Percentiles rank a stretch among this genome's conserved stretches.
These are phyloP conservation scores for Yamagishiella unicocca DNA, from an alignment of 139 green algal genomes.

Conservation along the genomic window DNA sequence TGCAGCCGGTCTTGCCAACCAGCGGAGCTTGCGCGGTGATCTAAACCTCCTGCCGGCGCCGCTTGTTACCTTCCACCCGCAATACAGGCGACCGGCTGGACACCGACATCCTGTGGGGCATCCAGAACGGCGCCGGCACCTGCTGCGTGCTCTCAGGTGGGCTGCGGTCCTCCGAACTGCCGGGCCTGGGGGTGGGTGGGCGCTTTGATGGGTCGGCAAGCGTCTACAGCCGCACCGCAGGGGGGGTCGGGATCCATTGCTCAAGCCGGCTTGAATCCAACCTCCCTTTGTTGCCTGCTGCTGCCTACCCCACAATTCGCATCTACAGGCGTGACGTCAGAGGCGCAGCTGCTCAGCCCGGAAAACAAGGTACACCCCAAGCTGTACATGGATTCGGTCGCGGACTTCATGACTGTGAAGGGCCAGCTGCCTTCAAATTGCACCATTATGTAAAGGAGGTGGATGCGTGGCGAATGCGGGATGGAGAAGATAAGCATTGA, in stretches of 20 bases:
- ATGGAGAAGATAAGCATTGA: too few relatives aligned
- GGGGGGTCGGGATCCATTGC: too few relatives aligned
- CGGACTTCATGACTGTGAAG: constrained; percentile 48
- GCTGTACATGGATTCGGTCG: constrained; percentile 38
- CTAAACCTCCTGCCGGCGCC: too few relatives aligned
- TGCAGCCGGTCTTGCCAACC: too few relatives aligned
- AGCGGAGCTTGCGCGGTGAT: too few relatives aligned
- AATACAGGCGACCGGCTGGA: constrained; percentile 84
- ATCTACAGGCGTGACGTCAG: constrained; percentile 41
- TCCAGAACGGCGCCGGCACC: constrained; percentile 88
- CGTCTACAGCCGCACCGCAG: too few relatives aligned
- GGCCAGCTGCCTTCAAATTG: constrained; percentile 38
- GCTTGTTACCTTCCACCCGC: background rate
- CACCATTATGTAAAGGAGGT: constrained; percentile 9
- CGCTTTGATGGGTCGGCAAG: too few relatives aligned
- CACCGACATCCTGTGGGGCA: constrained; percentile 95
- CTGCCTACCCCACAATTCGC: background rate
- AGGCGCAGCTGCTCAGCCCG: constrained; percentile 41
- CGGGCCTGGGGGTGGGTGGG: too few relatives aligned
- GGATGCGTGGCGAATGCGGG: background rate
- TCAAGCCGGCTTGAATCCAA: too few relatives aligned
- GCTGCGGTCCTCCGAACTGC: too few relatives aligned
- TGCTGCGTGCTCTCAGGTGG: constrained; percentile 80
- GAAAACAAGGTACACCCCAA: constrained; percentile 55
- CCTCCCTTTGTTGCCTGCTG: too few relatives aligned